Percentiles rank a stretch among this genome's conserved stretches.
phyloP scores from a whole-genome alignment of 257 asterid species.

The Cinchona pubescens region DNA sequence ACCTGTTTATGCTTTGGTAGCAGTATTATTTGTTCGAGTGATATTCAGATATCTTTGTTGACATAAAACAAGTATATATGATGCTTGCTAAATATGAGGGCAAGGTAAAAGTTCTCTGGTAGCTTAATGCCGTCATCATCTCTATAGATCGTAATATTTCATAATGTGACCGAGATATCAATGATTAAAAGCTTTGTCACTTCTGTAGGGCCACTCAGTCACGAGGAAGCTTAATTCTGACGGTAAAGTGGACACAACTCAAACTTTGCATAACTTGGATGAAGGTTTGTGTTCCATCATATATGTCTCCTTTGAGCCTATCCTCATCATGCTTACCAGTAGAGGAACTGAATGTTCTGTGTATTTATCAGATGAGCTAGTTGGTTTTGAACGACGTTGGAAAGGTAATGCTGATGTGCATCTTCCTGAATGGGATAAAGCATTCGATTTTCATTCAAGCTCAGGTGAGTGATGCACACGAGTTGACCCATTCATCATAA shows the following conservation, averaged over 20 bases:
- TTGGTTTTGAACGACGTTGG: constrained; percentile 69
- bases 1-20: not conserved
- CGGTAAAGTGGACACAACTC: constrained; percentile 68
- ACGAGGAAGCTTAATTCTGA: constrained; percentile 65
- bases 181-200: not conserved
- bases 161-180: not conserved
- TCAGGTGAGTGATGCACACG: constrained; percentile 29
- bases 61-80: too few relatives aligned
- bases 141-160: too few relatives aligned
- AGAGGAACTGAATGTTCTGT: constrained; percentile 11
- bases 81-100: not conserved
- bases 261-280: constrained; percentile 67
- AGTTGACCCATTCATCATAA: too few relatives aligned
- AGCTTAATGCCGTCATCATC: too few relatives aligned
- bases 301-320: not conserved
- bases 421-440: constrained; percentile 36
- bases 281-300: constrained; percentile 48
- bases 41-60: not conserved
- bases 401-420: constrained; percentile 39
- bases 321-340: not conserved
- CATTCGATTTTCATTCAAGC: constrained; percentile 22
- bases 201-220: constrained; percentile 67
- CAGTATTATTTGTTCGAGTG: too few relatives aligned
- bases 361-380: constrained; percentile 55
- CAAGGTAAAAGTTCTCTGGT: not conserved